These are phyloP conservation scores for Aureobasidium sp. DNA, from an alignment of 2,329 filamentous ascomycete species.

Conservation along the genomic window DNA sequence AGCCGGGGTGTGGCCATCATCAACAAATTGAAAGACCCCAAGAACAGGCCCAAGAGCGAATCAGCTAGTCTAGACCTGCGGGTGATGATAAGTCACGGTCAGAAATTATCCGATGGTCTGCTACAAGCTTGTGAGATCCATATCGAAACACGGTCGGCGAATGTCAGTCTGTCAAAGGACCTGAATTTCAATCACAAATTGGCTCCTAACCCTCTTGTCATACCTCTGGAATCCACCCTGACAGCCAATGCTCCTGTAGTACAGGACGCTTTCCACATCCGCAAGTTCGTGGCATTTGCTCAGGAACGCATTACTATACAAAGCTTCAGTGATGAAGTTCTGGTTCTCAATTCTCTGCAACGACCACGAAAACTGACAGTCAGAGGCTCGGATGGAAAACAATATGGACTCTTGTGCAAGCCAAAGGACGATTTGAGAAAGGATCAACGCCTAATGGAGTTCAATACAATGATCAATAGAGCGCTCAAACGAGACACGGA, in stretches of 20 bases:
- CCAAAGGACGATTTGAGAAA: constrained; percentile 97
- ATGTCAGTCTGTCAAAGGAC: constrained; percentile 68
- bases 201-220: constrained; percentile 75
- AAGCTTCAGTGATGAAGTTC: constrained; percentile 74
- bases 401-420: constrained; percentile 89
- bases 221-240: constrained; percentile 79
- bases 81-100: constrained; percentile 64
- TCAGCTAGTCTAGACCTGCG: constrained; percentile 53
- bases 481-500: constrained; percentile 87
- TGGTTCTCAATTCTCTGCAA: constrained; percentile 84
- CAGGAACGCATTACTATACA: constrained; percentile 76
- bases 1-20: constrained; percentile 38
- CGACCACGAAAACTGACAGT: constrained; percentile 86
- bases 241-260: constrained; percentile 69
- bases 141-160: constrained; percentile 59
- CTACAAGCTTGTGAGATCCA: constrained; percentile 72
- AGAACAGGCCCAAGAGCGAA: constrained; percentile 49
- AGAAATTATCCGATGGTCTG: constrained; percentile 75
- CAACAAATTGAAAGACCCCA: constrained; percentile 37
- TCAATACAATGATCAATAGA: constrained; percentile 96
- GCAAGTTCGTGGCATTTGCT: constrained; percentile 75
- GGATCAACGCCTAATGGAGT: constrained; percentile 97
- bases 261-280: constrained; percentile 60
- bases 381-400: constrained; percentile 77
- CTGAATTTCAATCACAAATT: constrained; percentile 76